Base-by-base conservation (phyloP, 805 yeast species). In the Saturnispora serradocipensis region DNA sequence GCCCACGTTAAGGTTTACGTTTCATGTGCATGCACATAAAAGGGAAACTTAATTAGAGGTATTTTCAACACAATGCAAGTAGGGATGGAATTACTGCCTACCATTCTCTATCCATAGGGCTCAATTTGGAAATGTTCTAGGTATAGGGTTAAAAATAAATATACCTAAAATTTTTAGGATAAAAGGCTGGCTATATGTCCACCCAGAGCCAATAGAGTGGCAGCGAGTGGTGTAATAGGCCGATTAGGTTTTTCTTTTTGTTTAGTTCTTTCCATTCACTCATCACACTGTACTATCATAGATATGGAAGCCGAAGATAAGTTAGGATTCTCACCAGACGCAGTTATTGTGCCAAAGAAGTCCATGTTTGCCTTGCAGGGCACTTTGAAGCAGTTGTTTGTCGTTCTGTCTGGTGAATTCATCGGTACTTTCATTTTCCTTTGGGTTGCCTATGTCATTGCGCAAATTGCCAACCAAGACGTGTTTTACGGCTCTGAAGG, bases 361-460 rank as follows among this genome's bases (percentile, higher is more conserved):
- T 40, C 46, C 25, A 34, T n/a, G 18, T 39, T 69, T 76, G 39
- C 59, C 64, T 36, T 78, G 74, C 58, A 60, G 36, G 58, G 58
- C 11, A 52, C 73, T 15, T 22, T 72, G 36, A 75, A 80, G 64
- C 82, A 84, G 70, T 87, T 84, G 60, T 58, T 77, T 46, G 72
- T 84, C 60, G 90, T 88, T n/a, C 73, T 76, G 35, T 68, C 78
- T 53, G 93, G 89, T 67, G 96, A 88, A 70, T 86, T 88, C 67
- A 76, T 81, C 61, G 96, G 96, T 61, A 88, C 96, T 36, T 88
- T 86, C 64, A 74, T 85, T 66, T 88, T 88, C 71, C 72, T 88
- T 57, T 84, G 88, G 84, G 75, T 81, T 55, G 95, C 96, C 4
- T 86, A 77, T 58, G 75, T 84, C 49, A 86, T 87, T 73, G 95